These are phyloP conservation scores for Furcasterigmium sp. DNA, from an alignment of 2,329 filamentous ascomycete species.

Conservation along the genomic window DNA sequence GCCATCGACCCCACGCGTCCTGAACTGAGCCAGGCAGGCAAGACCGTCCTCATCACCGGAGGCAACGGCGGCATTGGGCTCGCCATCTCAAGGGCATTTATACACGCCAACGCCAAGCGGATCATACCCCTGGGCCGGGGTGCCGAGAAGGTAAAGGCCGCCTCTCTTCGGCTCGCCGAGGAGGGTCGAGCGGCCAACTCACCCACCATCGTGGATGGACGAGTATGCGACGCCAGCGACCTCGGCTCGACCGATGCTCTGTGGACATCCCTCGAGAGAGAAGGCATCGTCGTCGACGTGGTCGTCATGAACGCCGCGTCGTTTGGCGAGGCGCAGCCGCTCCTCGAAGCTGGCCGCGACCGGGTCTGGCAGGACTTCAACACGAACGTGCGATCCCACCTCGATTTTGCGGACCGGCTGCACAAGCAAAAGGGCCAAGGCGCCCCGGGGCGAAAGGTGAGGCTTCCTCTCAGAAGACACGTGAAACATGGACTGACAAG, in stretches of 20 bases:
- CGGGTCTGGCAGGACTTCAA: conserved; percentile 6
- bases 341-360: conserved; percentile 1
- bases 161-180: conserved; percentile 16
- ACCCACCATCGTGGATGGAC: not conserved
- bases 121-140: conserved; percentile 35
- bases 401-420: not conserved
- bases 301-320: conserved; percentile 20
- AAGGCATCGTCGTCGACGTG: conserved; percentile 19
- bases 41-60: conserved; percentile 60
- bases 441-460: not conserved
- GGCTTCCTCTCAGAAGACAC: not conserved
- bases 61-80: conserved; percentile 60
- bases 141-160: conserved; percentile 29
- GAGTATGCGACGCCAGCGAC: not conserved
- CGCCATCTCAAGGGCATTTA: conserved; percentile 57
- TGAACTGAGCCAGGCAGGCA: conserved; percentile 32
- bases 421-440: not conserved
- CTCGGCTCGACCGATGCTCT: conserved; percentile 2
- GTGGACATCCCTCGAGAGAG: conserved; percentile 4
- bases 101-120: conserved; percentile 29
- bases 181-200: too few relatives aligned
- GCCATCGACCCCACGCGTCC: conserved; percentile 29
- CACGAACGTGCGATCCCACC: conserved; percentile 5
- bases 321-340: not conserved
- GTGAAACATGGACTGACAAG: not conserved